These are phyloP conservation scores for Globisporangium cylindrosporum DNA, from an alignment of 352 stramenopile species.

Conservation along the genomic window DNA sequence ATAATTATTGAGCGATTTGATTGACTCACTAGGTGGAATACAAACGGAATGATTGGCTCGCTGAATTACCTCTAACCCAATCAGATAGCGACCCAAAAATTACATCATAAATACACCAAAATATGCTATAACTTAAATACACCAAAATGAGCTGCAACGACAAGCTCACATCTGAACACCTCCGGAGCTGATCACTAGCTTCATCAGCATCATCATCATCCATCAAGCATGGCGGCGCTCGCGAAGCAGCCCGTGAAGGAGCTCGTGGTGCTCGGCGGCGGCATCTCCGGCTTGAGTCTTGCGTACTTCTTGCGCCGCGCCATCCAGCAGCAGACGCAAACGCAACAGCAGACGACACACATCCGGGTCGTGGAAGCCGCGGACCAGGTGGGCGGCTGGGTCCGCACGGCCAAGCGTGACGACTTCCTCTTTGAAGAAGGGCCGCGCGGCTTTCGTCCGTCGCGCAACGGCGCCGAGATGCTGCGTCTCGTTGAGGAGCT, in stretches of 20 bases:
- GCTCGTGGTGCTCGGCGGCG: constrained; percentile 80
- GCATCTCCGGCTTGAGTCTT: constrained; percentile 75
- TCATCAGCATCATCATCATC: not conserved
- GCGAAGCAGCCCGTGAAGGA: constrained; percentile 25
- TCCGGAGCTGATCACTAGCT: not conserved
- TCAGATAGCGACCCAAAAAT: too few species aligned
- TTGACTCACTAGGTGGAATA: too few species aligned
- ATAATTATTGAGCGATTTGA: too few species aligned
- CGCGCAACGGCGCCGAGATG: constrained; percentile 82
- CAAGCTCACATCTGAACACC: constrained; percentile 4
- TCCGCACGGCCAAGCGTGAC: constrained; percentile 54
- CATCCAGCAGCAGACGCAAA: constrained; percentile 20
- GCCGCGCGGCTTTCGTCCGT: constrained; percentile 79
- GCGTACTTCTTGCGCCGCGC: constrained; percentile 73
- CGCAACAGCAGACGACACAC: constrained; percentile 19
- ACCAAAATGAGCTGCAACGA: not conserved
- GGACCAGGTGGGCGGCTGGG: constrained; percentile 56
- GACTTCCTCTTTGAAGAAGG: constrained; percentile 83
- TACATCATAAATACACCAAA: too few species aligned
- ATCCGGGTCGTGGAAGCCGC: constrained; percentile 75
- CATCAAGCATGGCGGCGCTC: not conserved
- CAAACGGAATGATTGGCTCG: too few species aligned
- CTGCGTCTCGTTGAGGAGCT: constrained; percentile 82
- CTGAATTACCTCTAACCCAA: too few species aligned
- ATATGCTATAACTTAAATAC: not conserved